These are phyloP conservation scores for Russula sp. DNA, from an alignment of 768 basidiomycete species.

Conservation along the genomic window DNA sequence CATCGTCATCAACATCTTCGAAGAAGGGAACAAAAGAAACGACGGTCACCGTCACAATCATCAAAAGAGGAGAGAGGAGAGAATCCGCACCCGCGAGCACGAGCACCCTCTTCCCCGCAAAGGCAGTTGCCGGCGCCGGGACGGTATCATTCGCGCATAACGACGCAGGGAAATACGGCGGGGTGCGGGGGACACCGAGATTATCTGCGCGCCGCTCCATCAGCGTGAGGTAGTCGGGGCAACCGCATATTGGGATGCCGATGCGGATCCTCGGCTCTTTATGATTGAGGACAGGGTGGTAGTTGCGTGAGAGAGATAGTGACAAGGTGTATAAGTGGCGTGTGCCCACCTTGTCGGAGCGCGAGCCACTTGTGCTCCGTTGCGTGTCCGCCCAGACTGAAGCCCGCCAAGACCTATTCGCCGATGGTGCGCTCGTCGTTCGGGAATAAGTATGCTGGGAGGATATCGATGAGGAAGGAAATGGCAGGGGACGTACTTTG, in stretches of 20 bases:
- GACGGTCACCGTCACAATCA: no score
- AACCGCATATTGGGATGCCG: conserved; percentile 53
- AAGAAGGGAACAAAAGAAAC: no score
- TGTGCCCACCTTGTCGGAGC: conserved; percentile 44
- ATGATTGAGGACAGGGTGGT: background rate
- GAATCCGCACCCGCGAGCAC: conserved; percentile 68
- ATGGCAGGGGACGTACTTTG: no score
- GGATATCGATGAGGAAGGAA: conserved; percentile 76
- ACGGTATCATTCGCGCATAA: conserved; percentile 49
- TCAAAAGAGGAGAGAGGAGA: no score
- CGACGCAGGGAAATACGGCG: conserved; percentile 57
- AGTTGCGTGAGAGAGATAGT: conserved; percentile 12
- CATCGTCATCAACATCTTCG: no score
- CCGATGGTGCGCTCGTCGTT: conserved; percentile 54
- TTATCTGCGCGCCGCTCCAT: conserved; percentile 54
- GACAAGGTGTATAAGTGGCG: background rate
- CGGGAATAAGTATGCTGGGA: conserved; percentile 74
- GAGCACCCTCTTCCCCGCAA: conserved; percentile 68
- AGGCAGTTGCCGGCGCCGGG: conserved; percentile 49
- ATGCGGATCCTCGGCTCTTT: conserved; percentile 45
- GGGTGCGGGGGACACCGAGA: conserved; percentile 42
- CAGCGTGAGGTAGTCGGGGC: conserved; percentile 62
- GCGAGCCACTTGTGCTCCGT: conserved; percentile 79
- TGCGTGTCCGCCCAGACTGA: conserved; percentile 83
- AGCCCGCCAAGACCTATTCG: conserved; percentile 70